Evolutionary conservation across 305 asterid genomes (phyloP).

Genomic region (Petunia hybrid): DNA sequence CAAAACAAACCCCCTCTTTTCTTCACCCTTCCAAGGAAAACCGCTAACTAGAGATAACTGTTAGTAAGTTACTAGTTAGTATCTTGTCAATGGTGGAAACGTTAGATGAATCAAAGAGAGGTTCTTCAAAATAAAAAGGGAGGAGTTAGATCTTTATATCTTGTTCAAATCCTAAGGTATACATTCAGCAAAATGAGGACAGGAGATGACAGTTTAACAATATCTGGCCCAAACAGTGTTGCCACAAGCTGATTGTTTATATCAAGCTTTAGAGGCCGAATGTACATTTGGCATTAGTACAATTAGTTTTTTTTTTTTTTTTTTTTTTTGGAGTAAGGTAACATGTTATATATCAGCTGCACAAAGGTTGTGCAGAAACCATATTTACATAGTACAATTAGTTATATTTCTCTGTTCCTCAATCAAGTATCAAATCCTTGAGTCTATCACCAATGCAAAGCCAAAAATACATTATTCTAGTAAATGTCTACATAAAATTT

Average conservation of each 20-base stretch:
- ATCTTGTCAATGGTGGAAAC: not conserved
- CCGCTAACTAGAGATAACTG: not conserved
- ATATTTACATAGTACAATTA: too few species aligned
- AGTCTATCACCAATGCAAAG: conserved; percentile 11
- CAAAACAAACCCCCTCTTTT: not conserved
- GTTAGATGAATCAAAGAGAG: conserved; percentile 7
- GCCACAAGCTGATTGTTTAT: conserved; percentile 7
- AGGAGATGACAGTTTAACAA: conserved; percentile 16
- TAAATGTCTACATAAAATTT: not conserved
- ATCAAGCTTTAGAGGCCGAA: conserved; percentile 11
- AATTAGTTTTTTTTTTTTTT: not conserved
- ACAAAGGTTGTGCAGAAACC: too few species aligned
- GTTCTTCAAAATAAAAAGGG: not conserved
- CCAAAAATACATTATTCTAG: not conserved
- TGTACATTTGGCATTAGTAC: conserved; percentile 6
- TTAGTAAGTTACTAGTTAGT: not conserved
- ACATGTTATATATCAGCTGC: too few species aligned
- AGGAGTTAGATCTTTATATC: not conserved
- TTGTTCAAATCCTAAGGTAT: not conserved
- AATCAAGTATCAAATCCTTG: conserved; percentile 27
- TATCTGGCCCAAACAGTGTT: not conserved
- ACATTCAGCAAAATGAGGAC: conserved; percentile 4
- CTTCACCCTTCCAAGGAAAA: not conserved
- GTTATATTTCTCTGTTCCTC: not conserved
- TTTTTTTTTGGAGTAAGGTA: too few species aligned